These are phyloP conservation scores for Globisporangium parvum DNA, from an alignment of 352 stramenopile species.

Conservation along the genomic window DNA sequence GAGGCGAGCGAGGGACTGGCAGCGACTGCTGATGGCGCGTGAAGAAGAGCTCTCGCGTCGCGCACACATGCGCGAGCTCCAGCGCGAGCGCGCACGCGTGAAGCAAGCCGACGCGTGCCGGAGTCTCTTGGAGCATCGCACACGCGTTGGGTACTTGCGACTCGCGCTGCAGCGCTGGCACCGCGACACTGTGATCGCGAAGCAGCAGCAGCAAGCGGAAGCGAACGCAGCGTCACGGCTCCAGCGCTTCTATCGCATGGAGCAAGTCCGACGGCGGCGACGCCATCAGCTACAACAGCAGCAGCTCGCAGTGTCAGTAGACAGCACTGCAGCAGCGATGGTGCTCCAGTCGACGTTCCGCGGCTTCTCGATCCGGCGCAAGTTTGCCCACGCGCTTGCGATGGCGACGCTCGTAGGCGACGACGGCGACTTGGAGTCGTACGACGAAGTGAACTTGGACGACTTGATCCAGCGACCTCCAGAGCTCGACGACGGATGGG, in stretches of 20 bases:
- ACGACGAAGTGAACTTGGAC: conserved; percentile 49
- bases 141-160: conserved; percentile 1
- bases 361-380: conserved; percentile 57
- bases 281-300: neutral
- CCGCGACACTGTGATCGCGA: neutral
- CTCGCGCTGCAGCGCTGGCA: conserved; percentile 2
- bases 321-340: conserved; percentile 22
- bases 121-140: neutral
- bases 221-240: neutral
- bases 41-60: conserved; percentile 11
- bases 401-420: conserved; percentile 30
- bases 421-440: conserved; percentile 15
- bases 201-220: neutral
- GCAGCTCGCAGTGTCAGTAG: neutral
- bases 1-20: conserved; percentile 10
- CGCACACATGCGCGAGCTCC: conserved; percentile 5
- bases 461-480: conserved; percentile 48
- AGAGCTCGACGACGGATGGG: conserved; percentile 58
- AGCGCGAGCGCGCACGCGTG: neutral
- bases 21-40: conserved; percentile 5
- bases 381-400: conserved; percentile 54
- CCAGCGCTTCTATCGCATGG: conserved; percentile 2
- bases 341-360: conserved; percentile 65
- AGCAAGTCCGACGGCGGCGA: neutral
- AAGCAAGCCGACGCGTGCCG: neutral